These are phyloP conservation scores for Friedmanniomyces endolithicus DNA, from an alignment of 495 filamentous ascomycete genomes.

Conservation along the genomic window DNA sequence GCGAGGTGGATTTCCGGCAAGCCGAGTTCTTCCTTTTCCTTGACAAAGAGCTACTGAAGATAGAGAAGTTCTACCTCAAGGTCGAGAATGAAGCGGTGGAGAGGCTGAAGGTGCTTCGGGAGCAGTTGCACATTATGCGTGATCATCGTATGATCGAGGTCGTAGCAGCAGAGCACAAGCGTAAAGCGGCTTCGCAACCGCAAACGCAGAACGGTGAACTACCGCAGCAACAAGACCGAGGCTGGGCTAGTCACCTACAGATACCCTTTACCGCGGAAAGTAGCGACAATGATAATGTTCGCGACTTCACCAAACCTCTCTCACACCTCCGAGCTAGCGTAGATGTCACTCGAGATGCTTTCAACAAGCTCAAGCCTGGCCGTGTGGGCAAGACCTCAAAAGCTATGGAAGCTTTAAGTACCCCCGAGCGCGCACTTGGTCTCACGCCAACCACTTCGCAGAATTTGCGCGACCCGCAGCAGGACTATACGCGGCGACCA, in stretches of 20 bases:
- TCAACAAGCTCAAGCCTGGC: conserved; percentile 15
- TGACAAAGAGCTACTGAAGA: conserved; percentile 68
- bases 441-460: background rate
- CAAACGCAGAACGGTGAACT: background rate
- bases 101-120: conserved; percentile 54
- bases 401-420: conserved; percentile 41
- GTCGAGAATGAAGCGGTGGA: conserved; percentile 71
- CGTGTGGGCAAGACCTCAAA: conserved; percentile 47
- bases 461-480: background rate
- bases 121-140: conserved; percentile 80
- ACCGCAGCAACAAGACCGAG: background rate
- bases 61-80: conserved; percentile 68
- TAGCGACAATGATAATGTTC: background rate
- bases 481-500: conserved; percentile 30
- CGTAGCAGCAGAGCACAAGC: conserved; percentile 30
- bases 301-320: background rate
- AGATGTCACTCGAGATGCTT: background rate
- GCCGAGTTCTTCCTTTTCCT: conserved; percentile 70
- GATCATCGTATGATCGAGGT: conserved; percentile 64
- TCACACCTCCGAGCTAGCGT: background rate
- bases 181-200: conserved; percentile 9
- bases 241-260: background rate
- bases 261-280: background rate
- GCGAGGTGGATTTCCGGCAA: conserved; percentile 48
- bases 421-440: conserved; percentile 28